phyloP scores from a whole-genome alignment of 208 protist genomes.

The Trypanosoma theileri region DNA sequence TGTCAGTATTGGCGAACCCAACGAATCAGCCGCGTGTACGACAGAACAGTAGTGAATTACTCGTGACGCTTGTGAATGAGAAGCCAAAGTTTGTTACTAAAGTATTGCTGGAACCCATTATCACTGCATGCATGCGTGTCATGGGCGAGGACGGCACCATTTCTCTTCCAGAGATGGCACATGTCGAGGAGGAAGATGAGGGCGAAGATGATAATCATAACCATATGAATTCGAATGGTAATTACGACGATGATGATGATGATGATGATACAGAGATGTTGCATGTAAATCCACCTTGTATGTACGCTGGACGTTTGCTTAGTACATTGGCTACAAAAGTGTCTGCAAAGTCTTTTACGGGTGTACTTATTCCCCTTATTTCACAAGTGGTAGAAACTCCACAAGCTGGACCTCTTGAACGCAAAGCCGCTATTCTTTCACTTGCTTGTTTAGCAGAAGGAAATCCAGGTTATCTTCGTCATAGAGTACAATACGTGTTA shows the following conservation, averaged over 20 bases:
- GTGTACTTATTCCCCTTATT: slow-evolving; percentile 57
- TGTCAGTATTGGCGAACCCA: slow-evolving; percentile 39
- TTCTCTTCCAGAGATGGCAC: slow-evolving; percentile 41
- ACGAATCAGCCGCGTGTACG: slow-evolving; percentile 44
- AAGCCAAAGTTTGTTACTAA: slow-evolving; percentile 74
- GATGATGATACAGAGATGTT: slow-evolving; percentile 60
- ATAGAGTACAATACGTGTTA: slow-evolving; percentile 71
- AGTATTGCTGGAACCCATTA: slow-evolving; percentile 52
- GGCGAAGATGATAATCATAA: slow-evolving; percentile 13
- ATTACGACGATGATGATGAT: slow-evolving; percentile 24
- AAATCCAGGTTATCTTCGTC: slow-evolving; percentile 65
- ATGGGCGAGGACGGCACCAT: slow-evolving; percentile 83
- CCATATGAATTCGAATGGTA: background rate
- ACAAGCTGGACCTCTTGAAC: slow-evolving; percentile 33
- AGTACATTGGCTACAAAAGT: slow-evolving; percentile 54
- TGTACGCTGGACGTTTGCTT: slow-evolving; percentile 69
- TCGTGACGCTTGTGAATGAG: slow-evolving; percentile 48
- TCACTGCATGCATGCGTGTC: slow-evolving; percentile 54
- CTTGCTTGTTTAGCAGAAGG: slow-evolving; percentile 70
- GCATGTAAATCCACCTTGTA: slow-evolving; percentile 59
- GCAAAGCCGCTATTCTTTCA: slow-evolving; percentile 78
- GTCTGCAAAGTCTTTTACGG: slow-evolving; percentile 57
- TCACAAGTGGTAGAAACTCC: slow-evolving; percentile 42
- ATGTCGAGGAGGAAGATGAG: slow-evolving; percentile 31
- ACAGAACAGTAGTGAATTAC: slow-evolving; percentile 43